phyloP scores from a whole-genome alignment of 345 rosid genomes.

The Atalantia buxifolia region DNA sequence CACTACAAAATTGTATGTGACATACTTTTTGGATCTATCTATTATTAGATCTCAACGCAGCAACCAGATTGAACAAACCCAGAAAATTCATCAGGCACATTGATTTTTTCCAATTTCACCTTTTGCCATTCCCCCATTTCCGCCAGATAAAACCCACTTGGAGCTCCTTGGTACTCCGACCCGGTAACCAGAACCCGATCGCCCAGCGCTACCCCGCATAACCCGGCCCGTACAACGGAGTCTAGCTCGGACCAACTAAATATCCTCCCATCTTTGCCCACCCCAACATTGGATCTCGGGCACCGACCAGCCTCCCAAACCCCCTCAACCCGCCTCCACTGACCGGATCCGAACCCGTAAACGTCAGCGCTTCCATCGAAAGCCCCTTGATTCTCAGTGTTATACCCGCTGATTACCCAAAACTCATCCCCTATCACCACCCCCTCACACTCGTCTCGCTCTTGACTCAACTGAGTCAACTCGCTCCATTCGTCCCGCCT shows the following conservation, averaged over 20 bases:
- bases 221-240: constrained; percentile 30
- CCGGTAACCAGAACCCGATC: constrained; percentile 41
- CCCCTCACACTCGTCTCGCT: constrained; percentile 71
- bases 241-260: constrained; percentile 28
- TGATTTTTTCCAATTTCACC: constrained; percentile 34
- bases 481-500: constrained; percentile 51
- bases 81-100: constrained; percentile 35
- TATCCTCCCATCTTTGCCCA: constrained; percentile 24
- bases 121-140: constrained; percentile 24
- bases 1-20: too few species aligned
- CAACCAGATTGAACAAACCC: constrained; percentile 65
- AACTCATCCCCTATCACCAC: constrained; percentile 46
- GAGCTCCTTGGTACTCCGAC: constrained; percentile 47
- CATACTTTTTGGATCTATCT: background rate
- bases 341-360: constrained; percentile 27
- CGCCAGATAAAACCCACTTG: constrained; percentile 37
- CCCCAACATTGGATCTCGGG: constrained; percentile 37
- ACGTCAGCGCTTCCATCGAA: constrained; percentile 54
- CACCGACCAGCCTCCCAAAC: constrained; percentile 46
- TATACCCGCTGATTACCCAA: constrained; percentile 69
- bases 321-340: constrained; percentile 43
- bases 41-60: constrained; percentile 42
- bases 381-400: constrained; percentile 52
- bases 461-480: constrained; percentile 48
- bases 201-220: constrained; percentile 33